Conservation (phyloP, 2,329 filamentous ascomycete species). For the Aspergillus hiratsukae region DNA sequence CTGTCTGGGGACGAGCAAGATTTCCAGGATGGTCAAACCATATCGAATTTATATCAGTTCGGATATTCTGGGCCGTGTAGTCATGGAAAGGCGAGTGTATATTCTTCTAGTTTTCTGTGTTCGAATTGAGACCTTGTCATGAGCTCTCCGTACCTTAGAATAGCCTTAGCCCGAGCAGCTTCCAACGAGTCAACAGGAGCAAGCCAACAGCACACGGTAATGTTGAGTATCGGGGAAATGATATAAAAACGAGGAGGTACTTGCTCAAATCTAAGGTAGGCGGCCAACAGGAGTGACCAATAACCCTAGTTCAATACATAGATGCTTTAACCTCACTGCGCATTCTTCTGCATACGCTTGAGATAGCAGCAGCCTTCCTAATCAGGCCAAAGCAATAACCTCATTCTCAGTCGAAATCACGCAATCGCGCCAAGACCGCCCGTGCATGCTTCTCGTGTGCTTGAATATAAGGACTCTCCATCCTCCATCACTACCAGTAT, state of each 20-base stretch:
- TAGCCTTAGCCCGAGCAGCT: background rate
- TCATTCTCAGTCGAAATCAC: slow-evolving; percentile 21
- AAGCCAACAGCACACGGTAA: background rate
- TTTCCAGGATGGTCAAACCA: slow-evolving; percentile 36
- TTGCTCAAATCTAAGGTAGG: background rate
- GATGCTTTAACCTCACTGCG: background rate
- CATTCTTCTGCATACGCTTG: background rate
- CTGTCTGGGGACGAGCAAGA: slow-evolving; percentile 35
- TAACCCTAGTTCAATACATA: no score
- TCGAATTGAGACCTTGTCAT: background rate
- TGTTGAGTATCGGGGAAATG: background rate
- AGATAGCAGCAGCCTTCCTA: slow-evolving; percentile 1
- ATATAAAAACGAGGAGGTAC: background rate
- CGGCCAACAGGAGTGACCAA: background rate
- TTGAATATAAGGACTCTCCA: slow-evolving; percentile 25
- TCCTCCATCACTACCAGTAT: slow-evolving; percentile 14
- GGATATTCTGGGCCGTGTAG: slow-evolving; percentile 37
- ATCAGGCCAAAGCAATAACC: slow-evolving; percentile 2
- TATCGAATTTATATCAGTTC: slow-evolving; percentile 26
- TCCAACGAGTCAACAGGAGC: background rate
- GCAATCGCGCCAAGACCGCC: slow-evolving; percentile 32
- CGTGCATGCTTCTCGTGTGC: slow-evolving; percentile 10
- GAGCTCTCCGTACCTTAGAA: background rate
- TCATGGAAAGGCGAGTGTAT: background rate
- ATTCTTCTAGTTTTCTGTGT: background rate